A percentile compares a stretch with the other conserved stretches of the same genome.
Evolutionary conservation across 2,329 filamentous ascomycete genomes (phyloP).

Genomic region (Paracoccidioides brasiliensis): DNA sequence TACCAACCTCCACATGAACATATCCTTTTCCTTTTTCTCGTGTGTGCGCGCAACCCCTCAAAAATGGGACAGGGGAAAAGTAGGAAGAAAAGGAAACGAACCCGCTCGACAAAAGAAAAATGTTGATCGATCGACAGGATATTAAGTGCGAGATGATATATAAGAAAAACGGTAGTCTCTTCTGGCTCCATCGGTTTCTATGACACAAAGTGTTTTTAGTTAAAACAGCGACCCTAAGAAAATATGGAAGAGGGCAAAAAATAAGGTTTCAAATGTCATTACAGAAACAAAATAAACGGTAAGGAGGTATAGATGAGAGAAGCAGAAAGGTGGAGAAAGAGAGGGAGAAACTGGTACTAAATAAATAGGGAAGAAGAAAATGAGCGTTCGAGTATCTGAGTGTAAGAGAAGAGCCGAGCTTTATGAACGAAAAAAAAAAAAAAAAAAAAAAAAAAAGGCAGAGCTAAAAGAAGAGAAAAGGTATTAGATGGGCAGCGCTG

Average conservation of each 20-base stretch:
- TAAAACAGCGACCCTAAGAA: background rate
- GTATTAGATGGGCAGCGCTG: slow-evolving; percentile 14
- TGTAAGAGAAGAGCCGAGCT: slow-evolving; percentile 22
- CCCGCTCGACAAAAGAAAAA: background rate
- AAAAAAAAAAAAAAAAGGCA: slow-evolving; percentile 4
- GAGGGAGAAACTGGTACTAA: slow-evolving; percentile 18
- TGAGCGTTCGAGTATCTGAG: slow-evolving; percentile 15
- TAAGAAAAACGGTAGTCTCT: no score
- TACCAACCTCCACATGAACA: background rate
- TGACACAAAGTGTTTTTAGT: background rate
- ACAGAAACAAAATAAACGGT: slow-evolving; percentile 3
- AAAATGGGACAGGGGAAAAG: background rate
- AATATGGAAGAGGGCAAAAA: background rate
- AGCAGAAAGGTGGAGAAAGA: slow-evolving; percentile 15
- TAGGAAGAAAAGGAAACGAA: background rate
- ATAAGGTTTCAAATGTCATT: slow-evolving; percentile 7
- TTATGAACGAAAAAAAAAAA: slow-evolving; percentile 1
- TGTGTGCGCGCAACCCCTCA: background rate
- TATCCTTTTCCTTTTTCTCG: background rate
- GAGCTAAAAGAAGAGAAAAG: slow-evolving; percentile 9
- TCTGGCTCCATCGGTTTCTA: no score
- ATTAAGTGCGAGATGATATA: slow-evolving; percentile 12
- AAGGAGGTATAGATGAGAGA: slow-evolving; percentile 2
- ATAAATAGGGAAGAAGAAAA: slow-evolving; percentile 19
- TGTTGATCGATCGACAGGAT: slow-evolving; percentile 4